Conservation (phyloP, 352 stramenopile genomes). For the Globisporangium perplexum region DNA sequence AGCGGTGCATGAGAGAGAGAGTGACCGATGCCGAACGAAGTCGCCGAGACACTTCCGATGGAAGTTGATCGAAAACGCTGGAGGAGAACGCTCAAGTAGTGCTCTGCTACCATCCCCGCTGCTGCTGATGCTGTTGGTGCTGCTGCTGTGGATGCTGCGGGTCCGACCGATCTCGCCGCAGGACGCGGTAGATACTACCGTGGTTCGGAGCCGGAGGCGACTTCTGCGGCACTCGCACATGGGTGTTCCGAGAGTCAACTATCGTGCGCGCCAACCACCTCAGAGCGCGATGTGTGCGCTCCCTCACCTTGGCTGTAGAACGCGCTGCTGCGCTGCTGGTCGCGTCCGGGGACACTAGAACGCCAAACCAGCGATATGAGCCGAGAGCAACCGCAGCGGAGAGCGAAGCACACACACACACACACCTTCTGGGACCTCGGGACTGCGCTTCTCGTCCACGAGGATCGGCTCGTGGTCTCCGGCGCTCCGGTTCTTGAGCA, state of each 20-base stretch:
- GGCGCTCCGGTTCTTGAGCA: constrained; percentile 51
- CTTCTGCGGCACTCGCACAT: background rate
- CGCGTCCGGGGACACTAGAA: background rate
- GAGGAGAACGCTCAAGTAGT: background rate
- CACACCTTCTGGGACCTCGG: constrained; percentile 15
- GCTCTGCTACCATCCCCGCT: background rate
- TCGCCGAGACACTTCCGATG: no score
- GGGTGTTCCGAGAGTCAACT: background rate
- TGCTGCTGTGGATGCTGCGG: background rate
- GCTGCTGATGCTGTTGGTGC: no score
- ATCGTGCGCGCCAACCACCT: background rate
- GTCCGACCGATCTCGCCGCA: constrained; percentile 18
- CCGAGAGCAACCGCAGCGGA: background rate
- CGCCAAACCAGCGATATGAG: background rate
- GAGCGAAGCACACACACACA: background rate
- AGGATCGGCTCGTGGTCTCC: constrained; percentile 46
- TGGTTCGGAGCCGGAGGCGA: constrained; percentile 37
- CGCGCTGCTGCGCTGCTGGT: background rate
- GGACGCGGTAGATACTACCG: constrained; percentile 68
- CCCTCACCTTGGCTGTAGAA: background rate
- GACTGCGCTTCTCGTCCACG: constrained; percentile 31
- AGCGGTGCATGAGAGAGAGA: no score
- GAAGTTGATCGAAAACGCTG: background rate
- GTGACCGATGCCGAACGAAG: no score
- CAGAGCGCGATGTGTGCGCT: no score